A percentile compares a stretch with the other conserved stretches of the same genome.
These are phyloP conservation scores for Erythrobasidium yunnanense DNA, from an alignment of 768 basidiomycete genomes.

Conservation along the genomic window DNA sequence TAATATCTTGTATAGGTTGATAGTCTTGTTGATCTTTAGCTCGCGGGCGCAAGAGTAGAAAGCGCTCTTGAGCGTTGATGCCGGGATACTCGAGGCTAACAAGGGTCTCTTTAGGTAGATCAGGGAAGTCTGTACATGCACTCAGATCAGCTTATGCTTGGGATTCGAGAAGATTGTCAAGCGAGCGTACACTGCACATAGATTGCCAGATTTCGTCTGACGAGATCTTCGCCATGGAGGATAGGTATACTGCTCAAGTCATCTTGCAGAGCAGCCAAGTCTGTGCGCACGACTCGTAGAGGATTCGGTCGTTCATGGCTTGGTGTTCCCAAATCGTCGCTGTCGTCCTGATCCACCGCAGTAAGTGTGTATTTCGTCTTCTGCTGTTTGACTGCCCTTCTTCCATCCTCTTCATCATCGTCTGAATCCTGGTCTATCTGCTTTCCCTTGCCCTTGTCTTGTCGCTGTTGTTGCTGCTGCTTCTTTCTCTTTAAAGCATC, in stretches of 20 bases:
- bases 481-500: neutral
- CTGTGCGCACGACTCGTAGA: neutral
- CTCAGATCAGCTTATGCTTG: neutral
- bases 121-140: slow-evolving; percentile 7
- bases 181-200: neutral
- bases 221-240: neutral
- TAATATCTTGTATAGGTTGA: slow-evolving; percentile 36
- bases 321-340: slow-evolving; percentile 6
- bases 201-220: neutral
- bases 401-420: neutral
- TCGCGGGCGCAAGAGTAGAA: neutral
- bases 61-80: slow-evolving; percentile 25
- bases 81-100: slow-evolving; percentile 34
- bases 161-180: neutral
- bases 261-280: slow-evolving; percentile 6
- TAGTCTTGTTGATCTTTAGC: slow-evolving; percentile 33
- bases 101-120: neutral
- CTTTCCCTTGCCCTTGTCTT: neutral
- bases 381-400: neutral
- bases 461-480: neutral
- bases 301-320: neutral
- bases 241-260: neutral
- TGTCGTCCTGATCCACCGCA: neutral
- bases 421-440: neutral
- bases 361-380: neutral